A percentile compares a stretch with the other conserved stretches of the same genome.
Evolutionary conservation across 768 basidiomycete genomes (phyloP).

Genomic region (Clitopilus passeckerianus): DNA sequence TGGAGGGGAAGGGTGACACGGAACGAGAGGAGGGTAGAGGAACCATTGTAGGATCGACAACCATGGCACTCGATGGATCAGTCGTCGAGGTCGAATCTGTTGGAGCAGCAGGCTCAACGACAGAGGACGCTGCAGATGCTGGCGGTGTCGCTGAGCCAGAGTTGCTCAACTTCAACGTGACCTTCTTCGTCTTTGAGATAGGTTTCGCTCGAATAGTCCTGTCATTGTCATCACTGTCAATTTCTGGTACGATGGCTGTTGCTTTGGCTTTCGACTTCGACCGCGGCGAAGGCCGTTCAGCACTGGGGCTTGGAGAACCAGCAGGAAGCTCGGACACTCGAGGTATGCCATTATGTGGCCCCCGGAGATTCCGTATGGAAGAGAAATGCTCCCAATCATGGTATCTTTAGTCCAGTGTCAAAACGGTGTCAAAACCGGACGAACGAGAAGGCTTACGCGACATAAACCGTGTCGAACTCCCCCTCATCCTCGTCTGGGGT

Average conservation of each 20-base stretch:
- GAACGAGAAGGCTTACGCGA: slow-evolving; percentile 60
- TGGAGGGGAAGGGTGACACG: slow-evolving; percentile 17
- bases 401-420: slow-evolving; percentile 42
- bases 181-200: slow-evolving; percentile 12
- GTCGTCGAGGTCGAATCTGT: not conserved
- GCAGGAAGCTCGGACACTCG: slow-evolving; percentile 44
- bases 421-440: slow-evolving; percentile 2
- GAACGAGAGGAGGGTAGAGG: slow-evolving; percentile 34
- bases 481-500: slow-evolving; percentile 6
- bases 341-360: slow-evolving; percentile 78
- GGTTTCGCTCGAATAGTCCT: not conserved
- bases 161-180: slow-evolving; percentile 23
- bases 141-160: slow-evolving; percentile 9
- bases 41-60: slow-evolving; percentile 16
- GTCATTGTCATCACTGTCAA: slow-evolving; percentile 15
- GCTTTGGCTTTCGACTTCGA: not conserved
- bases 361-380: slow-evolving; percentile 82
- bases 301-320: not conserved
- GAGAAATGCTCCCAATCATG: slow-evolving; percentile 96
- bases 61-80: not conserved
- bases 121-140: slow-evolving; percentile 4
- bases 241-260: not conserved
- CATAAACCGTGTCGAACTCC: slow-evolving; percentile 53
- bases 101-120: not conserved
- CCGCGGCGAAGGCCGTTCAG: not conserved